Percentiles rank a stretch among this genome's conserved stretches.
phyloP scores from a whole-genome alignment of 306 rosid genomes.

The Medicago arabica region DNA sequence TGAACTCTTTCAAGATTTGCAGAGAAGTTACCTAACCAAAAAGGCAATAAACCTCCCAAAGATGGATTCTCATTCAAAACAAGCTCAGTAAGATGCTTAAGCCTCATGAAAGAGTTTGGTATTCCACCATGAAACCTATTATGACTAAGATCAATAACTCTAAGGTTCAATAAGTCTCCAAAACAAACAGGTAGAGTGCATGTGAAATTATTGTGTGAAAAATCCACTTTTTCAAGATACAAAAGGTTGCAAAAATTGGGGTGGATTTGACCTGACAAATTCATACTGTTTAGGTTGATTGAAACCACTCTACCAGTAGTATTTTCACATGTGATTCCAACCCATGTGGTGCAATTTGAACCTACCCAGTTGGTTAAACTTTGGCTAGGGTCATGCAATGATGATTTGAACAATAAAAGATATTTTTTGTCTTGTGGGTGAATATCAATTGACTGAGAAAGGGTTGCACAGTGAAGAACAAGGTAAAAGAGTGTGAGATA shows the following conservation, averaged over 20 bases:
- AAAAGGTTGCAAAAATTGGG: conserved; percentile 66
- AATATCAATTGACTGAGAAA: conserved; percentile 58
- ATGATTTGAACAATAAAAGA: conserved; percentile 59
- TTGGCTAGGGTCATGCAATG: conserved; percentile 67
- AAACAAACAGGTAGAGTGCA: conserved; percentile 71
- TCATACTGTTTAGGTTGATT: conserved; percentile 62
- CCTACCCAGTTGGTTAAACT: conserved; percentile 79
- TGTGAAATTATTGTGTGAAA: conserved; percentile 75
- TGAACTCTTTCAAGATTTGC: conserved; percentile 65
- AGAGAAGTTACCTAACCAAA: conserved; percentile 92
- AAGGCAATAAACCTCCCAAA: conserved; percentile 77
- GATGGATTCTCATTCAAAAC: conserved; percentile 67
- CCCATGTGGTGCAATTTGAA: conserved; percentile 79
- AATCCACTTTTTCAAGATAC: conserved; percentile 56
- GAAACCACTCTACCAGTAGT: conserved; percentile 76
- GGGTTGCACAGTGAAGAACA: conserved; percentile 47
- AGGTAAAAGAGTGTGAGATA: conserved; percentile 47
- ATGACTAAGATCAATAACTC: conserved; percentile 65
- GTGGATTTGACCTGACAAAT: conserved; percentile 77
- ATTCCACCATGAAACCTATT: conserved; percentile 73
- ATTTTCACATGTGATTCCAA: conserved; percentile 77
- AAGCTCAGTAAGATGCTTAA: conserved; percentile 67
- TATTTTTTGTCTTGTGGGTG: conserved; percentile 73
- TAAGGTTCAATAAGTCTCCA: conserved; percentile 60
- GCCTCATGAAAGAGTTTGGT: conserved; percentile 71